Percentiles rank a stretch among this genome's conserved stretches.
Evolutionary conservation across 2,329 filamentous ascomycete genomes (phyloP).

Genomic region (Cladosporium sp.): DNA sequence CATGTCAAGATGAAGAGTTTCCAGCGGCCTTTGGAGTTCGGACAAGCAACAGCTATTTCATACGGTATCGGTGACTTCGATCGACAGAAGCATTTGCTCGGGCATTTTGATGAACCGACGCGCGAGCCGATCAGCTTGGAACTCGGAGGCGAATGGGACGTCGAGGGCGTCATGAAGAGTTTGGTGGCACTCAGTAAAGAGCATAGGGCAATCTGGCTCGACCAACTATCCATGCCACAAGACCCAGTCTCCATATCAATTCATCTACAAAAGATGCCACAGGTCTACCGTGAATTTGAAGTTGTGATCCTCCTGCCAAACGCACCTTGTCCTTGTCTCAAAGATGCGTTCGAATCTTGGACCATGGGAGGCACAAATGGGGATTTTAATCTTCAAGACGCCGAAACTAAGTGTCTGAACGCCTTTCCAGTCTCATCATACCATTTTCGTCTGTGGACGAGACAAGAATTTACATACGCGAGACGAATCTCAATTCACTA

Average conservation of each 20-base stretch:
- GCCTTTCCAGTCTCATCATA: background rate
- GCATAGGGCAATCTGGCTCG: background rate
- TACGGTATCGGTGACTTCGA: conserved; percentile 5
- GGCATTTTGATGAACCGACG: background rate
- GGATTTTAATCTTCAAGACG: background rate
- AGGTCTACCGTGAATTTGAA: background rate
- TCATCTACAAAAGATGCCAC: background rate
- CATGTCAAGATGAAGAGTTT: background rate
- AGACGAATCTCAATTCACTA: background rate
- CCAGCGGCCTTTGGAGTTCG: background rate
- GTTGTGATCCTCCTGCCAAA: background rate
- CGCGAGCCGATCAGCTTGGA: background rate
- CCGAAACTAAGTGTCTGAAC: background rate
- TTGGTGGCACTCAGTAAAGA: background rate
- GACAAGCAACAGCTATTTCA: background rate
- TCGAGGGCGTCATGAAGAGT: background rate
- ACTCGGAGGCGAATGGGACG: conserved; percentile 1
- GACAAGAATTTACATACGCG: conserved; percentile 1
- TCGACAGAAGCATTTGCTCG: background rate
- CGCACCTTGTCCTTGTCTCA: background rate
- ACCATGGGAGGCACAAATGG: background rate
- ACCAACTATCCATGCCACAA: conserved; percentile 2
- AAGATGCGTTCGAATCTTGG: background rate
- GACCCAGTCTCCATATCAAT: background rate
- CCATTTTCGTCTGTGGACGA: conserved; percentile 1